Percentiles rank a stretch among this genome's conserved stretches.
These are phyloP conservation scores for Leishmania aethiopica DNA, from an alignment of 208 protist genomes.

Conservation along the genomic window DNA sequence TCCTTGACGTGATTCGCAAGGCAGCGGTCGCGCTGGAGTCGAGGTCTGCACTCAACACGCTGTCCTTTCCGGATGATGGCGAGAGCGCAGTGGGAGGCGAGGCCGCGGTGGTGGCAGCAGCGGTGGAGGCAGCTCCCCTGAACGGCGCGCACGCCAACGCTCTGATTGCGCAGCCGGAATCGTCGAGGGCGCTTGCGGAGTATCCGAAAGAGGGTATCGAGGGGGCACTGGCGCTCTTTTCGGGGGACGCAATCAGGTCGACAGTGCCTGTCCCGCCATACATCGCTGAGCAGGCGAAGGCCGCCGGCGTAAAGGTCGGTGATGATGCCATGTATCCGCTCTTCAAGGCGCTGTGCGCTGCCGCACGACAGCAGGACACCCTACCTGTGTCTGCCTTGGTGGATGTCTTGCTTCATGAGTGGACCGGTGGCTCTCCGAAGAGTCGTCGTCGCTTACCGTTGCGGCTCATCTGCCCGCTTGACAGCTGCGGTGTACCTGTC, in stretches of 20 bases:
- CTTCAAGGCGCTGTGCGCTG: conserved; percentile 24
- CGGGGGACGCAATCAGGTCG: neutral
- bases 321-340: conserved; percentile 20
- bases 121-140: no score
- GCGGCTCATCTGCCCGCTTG: conserved; percentile 43
- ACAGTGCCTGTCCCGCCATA: conserved; percentile 2
- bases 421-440: conserved; percentile 36
- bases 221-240: conserved; percentile 8
- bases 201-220: conserved; percentile 7
- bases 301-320: conserved; percentile 14
- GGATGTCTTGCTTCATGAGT: conserved; percentile 32
- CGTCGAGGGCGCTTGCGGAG: neutral
- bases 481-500: conserved; percentile 80
- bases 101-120: neutral
- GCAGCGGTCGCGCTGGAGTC: neutral
- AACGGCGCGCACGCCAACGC: neutral
- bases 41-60: conserved; percentile 2
- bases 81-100: neutral
- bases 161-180: neutral
- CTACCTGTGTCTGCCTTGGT: conserved; percentile 24
- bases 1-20: conserved; percentile 14
- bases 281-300: conserved; percentile 15
- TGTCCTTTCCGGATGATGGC: conserved; percentile 7
- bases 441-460: conserved; percentile 25
- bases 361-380: conserved; percentile 1